phyloP scores from a whole-genome alignment of 2,329 filamentous ascomycete genomes.

The Arthrinium puccinioides region DNA sequence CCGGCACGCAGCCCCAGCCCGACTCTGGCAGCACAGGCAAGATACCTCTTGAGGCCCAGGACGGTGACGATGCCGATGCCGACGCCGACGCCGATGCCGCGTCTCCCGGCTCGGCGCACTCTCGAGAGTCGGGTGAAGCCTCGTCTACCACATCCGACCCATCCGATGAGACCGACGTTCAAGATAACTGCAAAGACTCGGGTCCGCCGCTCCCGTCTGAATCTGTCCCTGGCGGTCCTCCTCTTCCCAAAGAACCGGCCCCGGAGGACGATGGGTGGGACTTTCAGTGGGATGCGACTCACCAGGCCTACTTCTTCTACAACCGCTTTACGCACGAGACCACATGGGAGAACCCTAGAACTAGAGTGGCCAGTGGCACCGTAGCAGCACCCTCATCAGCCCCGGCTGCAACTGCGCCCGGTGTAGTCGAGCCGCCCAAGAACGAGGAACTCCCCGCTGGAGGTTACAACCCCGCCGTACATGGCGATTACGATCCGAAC shows the following conservation, averaged over 20 bases:
- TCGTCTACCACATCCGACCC: constrained; percentile 1
- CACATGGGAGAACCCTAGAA: constrained; percentile 83
- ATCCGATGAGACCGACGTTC: constrained; percentile 2
- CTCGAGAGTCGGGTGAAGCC: constrained; percentile 14
- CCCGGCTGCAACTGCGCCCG: constrained; percentile 14
- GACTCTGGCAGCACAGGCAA: no score
- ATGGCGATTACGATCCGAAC: constrained; percentile 92
- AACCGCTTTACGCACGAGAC: constrained; percentile 69
- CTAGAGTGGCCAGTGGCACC: constrained; percentile 44
- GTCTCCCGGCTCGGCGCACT: constrained; percentile 5
- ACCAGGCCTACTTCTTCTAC: constrained; percentile 73
- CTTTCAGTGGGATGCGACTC: constrained; percentile 64
- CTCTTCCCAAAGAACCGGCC: constrained; percentile 23
- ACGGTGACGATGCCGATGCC: no score
- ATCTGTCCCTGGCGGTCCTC: no score
- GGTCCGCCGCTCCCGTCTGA: constrained; percentile 31
- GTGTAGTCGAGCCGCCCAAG: constrained; percentile 20
- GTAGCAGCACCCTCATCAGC: constrained; percentile 16
- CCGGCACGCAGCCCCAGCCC: no score
- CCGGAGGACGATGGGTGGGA: constrained; percentile 66
- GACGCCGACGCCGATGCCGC: no score
- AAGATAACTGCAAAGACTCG: constrained; percentile 12
- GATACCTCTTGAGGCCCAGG: no score
- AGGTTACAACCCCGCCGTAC: constrained; percentile 92
- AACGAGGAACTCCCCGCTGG: constrained; percentile 43